Percentiles rank a stretch among this genome's conserved stretches.
These are phyloP conservation scores for Ophidiomyces ophidiicola DNA, from an alignment of 2,329 filamentous ascomycete species.

Conservation along the genomic window DNA sequence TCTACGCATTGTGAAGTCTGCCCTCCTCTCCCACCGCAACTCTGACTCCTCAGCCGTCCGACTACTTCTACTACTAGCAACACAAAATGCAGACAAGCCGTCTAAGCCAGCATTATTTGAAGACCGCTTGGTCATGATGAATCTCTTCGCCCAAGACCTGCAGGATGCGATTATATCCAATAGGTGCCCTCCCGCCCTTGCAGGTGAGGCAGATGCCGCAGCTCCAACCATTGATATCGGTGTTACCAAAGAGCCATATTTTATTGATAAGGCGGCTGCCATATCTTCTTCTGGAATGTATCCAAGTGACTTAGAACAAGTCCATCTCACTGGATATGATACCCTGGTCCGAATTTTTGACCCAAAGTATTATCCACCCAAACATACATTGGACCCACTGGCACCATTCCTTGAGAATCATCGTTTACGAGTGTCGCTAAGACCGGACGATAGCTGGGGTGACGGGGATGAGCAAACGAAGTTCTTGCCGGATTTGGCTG, in stretches of 20 bases:
- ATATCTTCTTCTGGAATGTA: slow-evolving; percentile 31
- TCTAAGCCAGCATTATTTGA: slow-evolving; percentile 38
- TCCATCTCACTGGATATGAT: slow-evolving; percentile 40
- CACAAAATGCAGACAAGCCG: slow-evolving; percentile 54
- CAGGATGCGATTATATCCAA: slow-evolving; percentile 10
- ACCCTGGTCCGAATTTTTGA: slow-evolving; percentile 39
- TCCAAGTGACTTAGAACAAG: slow-evolving; percentile 29
- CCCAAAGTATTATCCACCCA: slow-evolving; percentile 38
- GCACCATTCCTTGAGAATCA: slow-evolving; percentile 33
- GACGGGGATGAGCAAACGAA: slow-evolving; percentile 28
- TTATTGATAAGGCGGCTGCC: slow-evolving; percentile 36
- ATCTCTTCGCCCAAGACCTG: slow-evolving; percentile 35
- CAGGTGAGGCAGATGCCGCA: background rate
- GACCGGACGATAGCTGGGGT: slow-evolving; percentile 33
- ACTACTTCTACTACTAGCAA: slow-evolving; percentile 49
- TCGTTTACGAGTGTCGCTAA: slow-evolving; percentile 34
- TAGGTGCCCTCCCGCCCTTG: background rate
- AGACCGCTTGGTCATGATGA: slow-evolving; percentile 40
- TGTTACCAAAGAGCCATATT: slow-evolving; percentile 39
- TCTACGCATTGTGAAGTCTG: slow-evolving; percentile 42
- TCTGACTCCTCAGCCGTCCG: slow-evolving; percentile 25
- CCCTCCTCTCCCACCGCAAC: slow-evolving; percentile 31
- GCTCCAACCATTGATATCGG: slow-evolving; percentile 35
- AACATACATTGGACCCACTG: slow-evolving; percentile 32
- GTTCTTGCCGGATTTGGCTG: slow-evolving; percentile 29